phyloP scores from a whole-genome alignment of 2,329 filamentous ascomycete species.

The Claviceps africana region DNA sequence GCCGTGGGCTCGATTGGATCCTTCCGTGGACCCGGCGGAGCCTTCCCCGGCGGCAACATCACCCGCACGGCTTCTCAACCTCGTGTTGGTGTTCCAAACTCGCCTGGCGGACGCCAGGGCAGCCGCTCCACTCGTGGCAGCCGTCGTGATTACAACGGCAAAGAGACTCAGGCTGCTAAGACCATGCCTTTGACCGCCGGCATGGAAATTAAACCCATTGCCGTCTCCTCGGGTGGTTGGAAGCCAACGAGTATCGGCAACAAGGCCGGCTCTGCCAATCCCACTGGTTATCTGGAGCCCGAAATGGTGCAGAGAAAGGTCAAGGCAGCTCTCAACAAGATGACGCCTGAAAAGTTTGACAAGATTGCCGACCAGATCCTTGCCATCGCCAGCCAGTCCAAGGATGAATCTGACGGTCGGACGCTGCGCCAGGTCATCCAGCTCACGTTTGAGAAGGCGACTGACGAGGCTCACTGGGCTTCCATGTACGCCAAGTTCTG shows the following conservation, averaged over 20 bases:
- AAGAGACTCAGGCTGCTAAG: slow-evolving; percentile 62
- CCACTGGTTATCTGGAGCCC: slow-evolving; percentile 54
- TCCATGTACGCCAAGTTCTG: slow-evolving; percentile 99
- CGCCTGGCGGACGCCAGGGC: slow-evolving; percentile 46
- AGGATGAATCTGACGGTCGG: slow-evolving; percentile 85
- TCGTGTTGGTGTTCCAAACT: slow-evolving; percentile 49
- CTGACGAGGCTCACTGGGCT: slow-evolving; percentile 95
- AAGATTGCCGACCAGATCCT: slow-evolving; percentile 90
- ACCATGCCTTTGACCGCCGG: slow-evolving; percentile 84
- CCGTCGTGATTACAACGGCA: slow-evolving; percentile 44
- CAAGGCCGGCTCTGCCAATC: slow-evolving; percentile 22
- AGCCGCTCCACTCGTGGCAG: slow-evolving; percentile 51
- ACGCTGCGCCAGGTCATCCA: slow-evolving; percentile 96
- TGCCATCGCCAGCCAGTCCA: slow-evolving; percentile 82
- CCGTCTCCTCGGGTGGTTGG: slow-evolving; percentile 65
- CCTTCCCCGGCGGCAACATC: slow-evolving; percentile 52
- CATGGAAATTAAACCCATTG: slow-evolving; percentile 67
- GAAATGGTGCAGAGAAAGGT: slow-evolving; percentile 97
- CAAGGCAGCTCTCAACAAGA: slow-evolving; percentile 97
- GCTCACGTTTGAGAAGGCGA: slow-evolving; percentile 97
- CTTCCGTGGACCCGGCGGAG: slow-evolving; percentile 30
- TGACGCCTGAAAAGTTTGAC: slow-evolving; percentile 98
- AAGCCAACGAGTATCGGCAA: slow-evolving; percentile 62
- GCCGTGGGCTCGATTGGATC: slow-evolving; percentile 27
- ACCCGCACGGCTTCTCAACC: slow-evolving; percentile 49